phyloP scores from a whole-genome alignment of 768 basidiomycete genomes.

The Dendrothele bispora region DNA sequence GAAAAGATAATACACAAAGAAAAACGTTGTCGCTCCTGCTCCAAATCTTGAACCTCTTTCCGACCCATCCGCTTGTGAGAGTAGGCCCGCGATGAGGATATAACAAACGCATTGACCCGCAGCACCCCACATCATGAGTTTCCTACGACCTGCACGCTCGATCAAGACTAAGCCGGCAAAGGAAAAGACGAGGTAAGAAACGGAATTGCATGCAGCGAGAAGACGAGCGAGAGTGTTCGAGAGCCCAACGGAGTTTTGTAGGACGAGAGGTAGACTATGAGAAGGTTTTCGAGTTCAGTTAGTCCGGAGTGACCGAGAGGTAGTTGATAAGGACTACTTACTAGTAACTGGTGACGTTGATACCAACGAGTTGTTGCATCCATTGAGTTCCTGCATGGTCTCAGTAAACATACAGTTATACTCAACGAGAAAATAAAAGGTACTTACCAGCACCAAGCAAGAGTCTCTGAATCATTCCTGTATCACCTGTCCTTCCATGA shows the following conservation, averaged over 20 bases:
- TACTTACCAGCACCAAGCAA: slow-evolving; percentile 41
- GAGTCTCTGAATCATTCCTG: slow-evolving; percentile 44
- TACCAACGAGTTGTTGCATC: slow-evolving; percentile 53
- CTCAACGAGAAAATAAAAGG: too few relatives aligned
- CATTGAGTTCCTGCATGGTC: slow-evolving; percentile 40
- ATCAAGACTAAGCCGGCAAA: slow-evolving; percentile 45
- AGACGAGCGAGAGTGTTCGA: slow-evolving; percentile 49
- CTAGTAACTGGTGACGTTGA: slow-evolving; percentile 57
- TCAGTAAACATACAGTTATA: background rate
- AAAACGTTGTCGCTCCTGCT: slow-evolving; percentile 46
- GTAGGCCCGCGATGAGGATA: slow-evolving; percentile 40
- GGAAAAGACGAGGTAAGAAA: slow-evolving; percentile 49
- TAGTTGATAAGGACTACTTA: slow-evolving; percentile 15
- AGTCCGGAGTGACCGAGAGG: background rate
- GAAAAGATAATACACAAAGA: slow-evolving; percentile 51
- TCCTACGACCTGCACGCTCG: slow-evolving; percentile 47
- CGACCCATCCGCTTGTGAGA: slow-evolving; percentile 34
- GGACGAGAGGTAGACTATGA: slow-evolving; percentile 43
- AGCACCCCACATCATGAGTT: slow-evolving; percentile 55
- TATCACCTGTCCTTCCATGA: slow-evolving; percentile 39
- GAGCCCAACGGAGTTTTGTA: slow-evolving; percentile 50
- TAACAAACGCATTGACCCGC: slow-evolving; percentile 50
- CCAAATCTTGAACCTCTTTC: slow-evolving; percentile 34
- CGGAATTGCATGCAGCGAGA: slow-evolving; percentile 51
- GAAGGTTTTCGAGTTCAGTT: background rate